A percentile compares a stretch with the other conserved stretches of the same genome.
phyloP scores from a whole-genome alignment of 1,284 basidiomycete genomes.

The Phlebopus sp. region DNA sequence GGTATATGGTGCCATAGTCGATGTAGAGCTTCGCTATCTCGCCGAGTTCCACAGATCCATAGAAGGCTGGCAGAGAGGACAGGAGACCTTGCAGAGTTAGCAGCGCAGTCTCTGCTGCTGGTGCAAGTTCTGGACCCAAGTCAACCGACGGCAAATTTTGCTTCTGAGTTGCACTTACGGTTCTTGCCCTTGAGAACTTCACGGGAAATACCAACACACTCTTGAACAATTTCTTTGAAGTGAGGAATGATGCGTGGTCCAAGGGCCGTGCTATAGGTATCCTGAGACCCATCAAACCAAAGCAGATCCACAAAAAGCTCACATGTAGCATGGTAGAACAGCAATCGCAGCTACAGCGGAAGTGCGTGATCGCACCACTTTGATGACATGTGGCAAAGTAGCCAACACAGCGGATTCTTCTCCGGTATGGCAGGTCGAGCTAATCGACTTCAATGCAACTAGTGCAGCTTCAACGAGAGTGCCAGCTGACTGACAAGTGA shows the following conservation, averaged over 20 bases:
- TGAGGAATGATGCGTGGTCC: constrained; percentile 84
- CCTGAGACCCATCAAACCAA: constrained; percentile 12
- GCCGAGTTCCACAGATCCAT: constrained; percentile 58
- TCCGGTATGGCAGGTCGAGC: constrained; percentile 51
- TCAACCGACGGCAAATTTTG: neutral
- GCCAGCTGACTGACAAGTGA: constrained; percentile 43
- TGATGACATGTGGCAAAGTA: constrained; percentile 57
- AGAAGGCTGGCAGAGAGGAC: constrained; percentile 66
- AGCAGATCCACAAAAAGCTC: constrained; percentile 19
- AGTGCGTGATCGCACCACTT: constrained; percentile 40
- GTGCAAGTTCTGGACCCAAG: constrained; percentile 13
- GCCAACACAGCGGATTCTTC: constrained; percentile 67
- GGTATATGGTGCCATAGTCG: constrained; percentile 37
- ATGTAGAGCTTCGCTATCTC: constrained; percentile 58
- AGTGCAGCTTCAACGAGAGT: constrained; percentile 48
- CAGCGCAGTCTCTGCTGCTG: constrained; percentile 39
- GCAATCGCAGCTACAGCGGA: constrained; percentile 44
- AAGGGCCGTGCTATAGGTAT: constrained; percentile 58
- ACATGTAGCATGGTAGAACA: constrained; percentile 63
- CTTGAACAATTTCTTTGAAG: constrained; percentile 69
- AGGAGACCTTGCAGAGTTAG: constrained; percentile 57
- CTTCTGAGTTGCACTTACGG: constrained; percentile 14
- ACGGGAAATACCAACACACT: constrained; percentile 51
- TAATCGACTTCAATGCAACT: constrained; percentile 57
- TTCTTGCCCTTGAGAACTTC: constrained; percentile 37